phyloP scores from a whole-genome alignment of 306 rosid genomes.

The Cucumis hystrix region DNA sequence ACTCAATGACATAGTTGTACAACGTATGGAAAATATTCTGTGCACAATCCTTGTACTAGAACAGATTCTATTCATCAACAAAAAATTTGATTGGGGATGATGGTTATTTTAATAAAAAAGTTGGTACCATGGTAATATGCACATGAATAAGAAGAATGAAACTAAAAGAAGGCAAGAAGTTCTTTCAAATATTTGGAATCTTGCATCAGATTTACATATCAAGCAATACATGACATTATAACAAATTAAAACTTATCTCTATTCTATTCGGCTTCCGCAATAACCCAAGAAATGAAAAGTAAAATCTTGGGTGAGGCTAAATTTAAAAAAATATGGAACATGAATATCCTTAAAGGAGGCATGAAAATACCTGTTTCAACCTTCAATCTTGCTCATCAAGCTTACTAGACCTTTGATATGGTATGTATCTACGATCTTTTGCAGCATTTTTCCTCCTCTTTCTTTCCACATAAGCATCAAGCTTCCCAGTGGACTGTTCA shows the following conservation, averaged over 20 bases:
- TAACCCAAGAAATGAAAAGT: neutral
- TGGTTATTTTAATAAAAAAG: too few species aligned
- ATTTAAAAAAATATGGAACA: neutral
- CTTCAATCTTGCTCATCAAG: slow-evolving; percentile 11
- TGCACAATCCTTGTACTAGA: too few species aligned
- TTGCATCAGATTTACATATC: neutral
- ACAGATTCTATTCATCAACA: too few species aligned
- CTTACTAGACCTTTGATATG: slow-evolving; percentile 43
- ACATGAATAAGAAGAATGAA: neutral
- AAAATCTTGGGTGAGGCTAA: neutral
- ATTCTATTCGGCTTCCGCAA: neutral
- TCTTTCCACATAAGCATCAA: slow-evolving; percentile 53
- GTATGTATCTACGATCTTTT: slow-evolving; percentile 63
- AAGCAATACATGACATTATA: neutral
- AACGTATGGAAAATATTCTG: too few species aligned
- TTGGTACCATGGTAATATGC: neutral
- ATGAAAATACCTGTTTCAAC: neutral
- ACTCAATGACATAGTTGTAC: too few species aligned
- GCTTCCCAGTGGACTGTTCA: slow-evolving; percentile 57
- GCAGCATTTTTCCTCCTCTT: slow-evolving; percentile 77
- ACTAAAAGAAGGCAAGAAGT: neutral
- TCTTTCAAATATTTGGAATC: neutral
- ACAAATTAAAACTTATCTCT: neutral
- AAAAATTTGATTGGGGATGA: too few species aligned
- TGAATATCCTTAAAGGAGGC: neutral